Evolutionary conservation across 75 land plant genomes (phyloP).

Genomic region (Selaginella tamariscina): DNA sequence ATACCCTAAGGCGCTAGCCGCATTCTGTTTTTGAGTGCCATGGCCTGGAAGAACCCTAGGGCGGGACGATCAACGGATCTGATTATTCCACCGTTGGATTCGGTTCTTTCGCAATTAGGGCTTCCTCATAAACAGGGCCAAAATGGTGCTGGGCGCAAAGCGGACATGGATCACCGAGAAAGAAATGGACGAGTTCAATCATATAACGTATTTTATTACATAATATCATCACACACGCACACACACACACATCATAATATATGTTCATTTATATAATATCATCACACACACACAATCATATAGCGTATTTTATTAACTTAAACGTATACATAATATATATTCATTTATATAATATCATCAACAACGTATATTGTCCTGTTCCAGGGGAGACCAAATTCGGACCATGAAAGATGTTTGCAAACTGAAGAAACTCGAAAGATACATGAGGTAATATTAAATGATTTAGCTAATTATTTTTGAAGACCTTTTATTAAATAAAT

Average conservation of each 20-base stretch:
- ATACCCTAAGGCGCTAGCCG: too few relatives aligned
- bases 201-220: slow-evolving; percentile 15
- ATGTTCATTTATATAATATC: too few relatives aligned
- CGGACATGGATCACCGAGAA: slow-evolving; percentile 6
- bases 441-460: slow-evolving; percentile 29
- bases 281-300: too few relatives aligned
- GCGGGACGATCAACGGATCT: neutral
- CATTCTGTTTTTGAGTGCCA: too few relatives aligned
- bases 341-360: neutral
- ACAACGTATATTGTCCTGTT: too few relatives aligned
- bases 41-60: neutral
- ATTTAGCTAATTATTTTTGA: neutral
- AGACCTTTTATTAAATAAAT: neutral
- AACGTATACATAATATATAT: neutral
- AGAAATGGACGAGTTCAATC: slow-evolving; percentile 17
- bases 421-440: slow-evolving; percentile 18
- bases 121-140: neutral
- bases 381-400: slow-evolving; percentile 23
- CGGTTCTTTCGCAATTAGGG: neutral
- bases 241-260: too few relatives aligned
- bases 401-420: slow-evolving; percentile 11
- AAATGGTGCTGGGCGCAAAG: neutral
- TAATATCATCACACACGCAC: too few relatives aligned
- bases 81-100: neutral
- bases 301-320: neutral